Evolutionary conservation across 2,329 filamentous ascomycete species (phyloP), one percentile per base, ranked within the genome.

Genomic region (Penicillium sclerotiorum): DNA sequence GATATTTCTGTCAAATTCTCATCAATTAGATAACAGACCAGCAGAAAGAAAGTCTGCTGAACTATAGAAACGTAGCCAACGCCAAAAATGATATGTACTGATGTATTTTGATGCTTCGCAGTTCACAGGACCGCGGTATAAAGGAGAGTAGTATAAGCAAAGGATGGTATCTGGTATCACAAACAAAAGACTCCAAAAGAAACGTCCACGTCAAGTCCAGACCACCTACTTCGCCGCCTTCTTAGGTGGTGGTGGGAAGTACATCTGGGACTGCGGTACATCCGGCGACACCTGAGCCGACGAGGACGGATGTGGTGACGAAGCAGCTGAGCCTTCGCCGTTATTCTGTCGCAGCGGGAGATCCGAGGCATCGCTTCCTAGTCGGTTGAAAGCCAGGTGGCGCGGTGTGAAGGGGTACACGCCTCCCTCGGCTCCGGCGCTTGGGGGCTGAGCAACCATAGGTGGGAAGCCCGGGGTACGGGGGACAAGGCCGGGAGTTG

Each of bases 181-280:
- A 27, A 15, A 25, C 17, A 27, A 37, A 49, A 21, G 37, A n/a
- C 21, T 28, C 30, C n/a, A 23, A 17, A 46, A 32, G 27, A 8
- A 42, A 42, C 22, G n/a, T 28, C 3, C 15, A n/a, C 21, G 30
- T 32, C 15, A 18, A 27, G 18, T 33, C 1, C 20, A 21, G 63
- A 40, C 66, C n/a, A 49, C 53, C 36, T 37, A 39, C 11, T 62
- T 70, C 6, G 47, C 38, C 12, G 68, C 65, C 57, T 72, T 73
- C 53, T 72, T 74, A 9, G 73, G 72, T 8, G 73, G 73, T 17
- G 73, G 73, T 8, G 73, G 73, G 60, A 76, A 76, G 51, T 75
- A 75, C 54, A 72, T 71, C 22, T 52, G 54, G 28, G 33, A 11
- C 18, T 37, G 35, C n/a, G 53, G 56, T n/a, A 41, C 48, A 41